Evolutionary conservation across 805 yeast genomes (phyloP), one percentile per base, ranked within the genome.

Genomic region (Zygosaccharomyces pseudorouxii): DNA sequence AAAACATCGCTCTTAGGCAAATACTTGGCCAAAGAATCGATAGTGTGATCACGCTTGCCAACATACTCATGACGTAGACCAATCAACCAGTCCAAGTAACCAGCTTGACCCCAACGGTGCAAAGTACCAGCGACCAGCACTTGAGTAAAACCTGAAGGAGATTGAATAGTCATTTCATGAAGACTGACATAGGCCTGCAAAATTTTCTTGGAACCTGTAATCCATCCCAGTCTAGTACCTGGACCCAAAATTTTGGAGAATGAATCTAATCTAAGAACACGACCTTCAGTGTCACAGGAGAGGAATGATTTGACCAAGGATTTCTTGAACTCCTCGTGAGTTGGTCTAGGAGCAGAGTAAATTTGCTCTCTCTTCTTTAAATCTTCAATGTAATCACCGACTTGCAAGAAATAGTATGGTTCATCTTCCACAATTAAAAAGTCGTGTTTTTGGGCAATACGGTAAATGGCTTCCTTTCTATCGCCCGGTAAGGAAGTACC

Each of bases 381-480:
- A 49, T 78, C 80, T 22, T 62, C 56, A 20, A 79, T 72, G 74
- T 88, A 93, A 42, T 77, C 65, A 51, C 86, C 92, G 95, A 92
- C 89, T 72, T 92, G 99, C 66, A 92, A 74, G 75, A 89, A 92
- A 75, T 88, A 92, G 80, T 92, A 92, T 47, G 99, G 99, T 71
- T 93, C 99, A 68, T 92, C 99, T 73, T 92, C 99, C 45, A 92
- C 68, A 57, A 92, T 83, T 48, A 92, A 61, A 64, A 92, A 76
- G 71, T 93, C 97, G 68, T 89, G 86, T 72, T 88, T 83, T 64
- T 80, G 82, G 30, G 95, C 92, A 53, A 92, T 64, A 52, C 78
- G 76, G 70, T 89, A 90, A 56, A 93, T 78, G 48, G 76, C 79
- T 53, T 71, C 66, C 72, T 97, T 86, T 73, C 98, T 82, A 61